Base-by-base conservation (phyloP, 306 rosid species). In the Gleditsia sinensis region DNA sequence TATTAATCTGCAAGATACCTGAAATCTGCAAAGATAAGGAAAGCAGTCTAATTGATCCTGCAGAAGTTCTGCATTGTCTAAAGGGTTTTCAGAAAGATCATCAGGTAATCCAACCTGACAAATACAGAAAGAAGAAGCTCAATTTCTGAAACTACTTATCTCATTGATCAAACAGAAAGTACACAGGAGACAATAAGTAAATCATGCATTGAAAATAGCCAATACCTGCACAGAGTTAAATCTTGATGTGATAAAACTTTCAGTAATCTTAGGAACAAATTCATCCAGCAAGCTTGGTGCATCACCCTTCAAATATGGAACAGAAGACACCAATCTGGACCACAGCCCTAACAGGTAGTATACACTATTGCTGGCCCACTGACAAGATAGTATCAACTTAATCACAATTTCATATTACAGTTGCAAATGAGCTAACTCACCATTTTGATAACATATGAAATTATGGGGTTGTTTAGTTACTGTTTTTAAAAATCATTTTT, bases 311-410 rank as follows among this genome's bases (percentile, higher is more conserved):
- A 94, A 85, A 87, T 94, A 94, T 68, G 99, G 99, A 77, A 94
- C 97, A 83, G 99, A 94, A 54, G 97, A 72, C 78, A 94, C 99
- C 86, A 94, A 90, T 87, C 99, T 90, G 74, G 99, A 94, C 99
- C 99, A 94, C 25, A 94, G 81, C 49, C 99, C 99, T 81, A 94
- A 83, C 27, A 94, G 95, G 81, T 94, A 94, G 91, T 94, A 94
- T 40, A 94, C 95, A 59, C 99, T 94, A 84, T 92, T 94, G 91
- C 99, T 92, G 75, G 97, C 99, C 99, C 99, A 92, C 99, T 94
- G 88, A 69, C 78, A 85, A 79, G 57, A 82, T 64, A 33, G 36
- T 59, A 68, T 55, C 70, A 78, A 77, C 60, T 57, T 45, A 65
- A 80, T 89, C 81, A 91, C 79, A 32, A 73, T 66, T 37, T 64